A percentile compares a stretch with the other conserved stretches of the same genome.
These are phyloP conservation scores for Tremella yokohamensis DNA, from an alignment of 768 basidiomycete genomes.

Conservation along the genomic window DNA sequence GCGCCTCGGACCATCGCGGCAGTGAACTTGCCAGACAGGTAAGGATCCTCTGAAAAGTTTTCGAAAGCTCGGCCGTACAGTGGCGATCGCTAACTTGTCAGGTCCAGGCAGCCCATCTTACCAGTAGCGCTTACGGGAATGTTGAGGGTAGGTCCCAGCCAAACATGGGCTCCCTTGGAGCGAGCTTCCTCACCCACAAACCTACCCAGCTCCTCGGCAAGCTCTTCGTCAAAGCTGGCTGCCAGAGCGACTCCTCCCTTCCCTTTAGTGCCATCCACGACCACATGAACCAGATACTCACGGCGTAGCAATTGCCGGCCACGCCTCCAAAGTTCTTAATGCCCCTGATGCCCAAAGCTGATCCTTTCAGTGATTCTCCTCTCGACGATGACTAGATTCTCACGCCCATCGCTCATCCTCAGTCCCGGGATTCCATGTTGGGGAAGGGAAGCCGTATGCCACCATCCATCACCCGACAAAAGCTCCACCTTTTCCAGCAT, in stretches of 20 bases:
- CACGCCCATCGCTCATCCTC: conserved; percentile 58
- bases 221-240: conserved; percentile 63
- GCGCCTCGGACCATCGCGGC: conserved; percentile 11
- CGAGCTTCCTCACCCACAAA: conserved; percentile 66
- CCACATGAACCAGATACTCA: too few species aligned
- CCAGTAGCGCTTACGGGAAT: conserved; percentile 51
- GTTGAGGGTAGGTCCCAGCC: conserved; percentile 71
- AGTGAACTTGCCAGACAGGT: conserved; percentile 8
- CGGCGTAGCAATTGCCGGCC: conserved; percentile 65
- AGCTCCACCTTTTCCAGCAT: conserved; percentile 1
- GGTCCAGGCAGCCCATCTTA: too few species aligned
- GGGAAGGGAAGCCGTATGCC: conserved; percentile 50
- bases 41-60: conserved; percentile 21
- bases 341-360: conserved; percentile 6
- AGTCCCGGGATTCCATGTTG: conserved; percentile 60
- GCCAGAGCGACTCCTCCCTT: conserved; percentile 62
- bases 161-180: conserved; percentile 40
- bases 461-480: conserved; percentile 28
- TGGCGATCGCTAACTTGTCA: conserved; percentile 55
- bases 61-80: conserved; percentile 52
- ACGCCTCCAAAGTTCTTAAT: not conserved
- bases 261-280: too few species aligned
- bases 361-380: conserved; percentile 52
- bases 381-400: conserved; percentile 56
- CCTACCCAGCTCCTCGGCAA: conserved; percentile 59